phyloP scores from a whole-genome alignment of 2,329 filamentous ascomycete species.

The Aspergillus sp. region DNA sequence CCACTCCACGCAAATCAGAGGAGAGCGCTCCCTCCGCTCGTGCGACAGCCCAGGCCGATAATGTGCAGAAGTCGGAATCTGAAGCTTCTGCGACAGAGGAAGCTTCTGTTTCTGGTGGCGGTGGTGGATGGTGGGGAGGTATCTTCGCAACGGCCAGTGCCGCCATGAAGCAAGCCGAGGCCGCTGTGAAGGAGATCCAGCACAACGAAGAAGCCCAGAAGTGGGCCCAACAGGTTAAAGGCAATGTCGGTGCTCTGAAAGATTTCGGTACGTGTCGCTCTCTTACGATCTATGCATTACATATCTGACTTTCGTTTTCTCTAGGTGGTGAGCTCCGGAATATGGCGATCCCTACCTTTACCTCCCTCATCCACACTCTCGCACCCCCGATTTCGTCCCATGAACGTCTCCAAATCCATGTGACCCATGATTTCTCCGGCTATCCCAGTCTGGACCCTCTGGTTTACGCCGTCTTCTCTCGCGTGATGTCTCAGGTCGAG shows the following conservation, averaged over 20 bases:
- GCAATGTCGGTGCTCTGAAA: slow-evolving; percentile 77
- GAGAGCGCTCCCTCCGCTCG: slow-evolving; percentile 74
- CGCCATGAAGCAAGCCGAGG: slow-evolving; percentile 84
- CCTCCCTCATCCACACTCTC: slow-evolving; percentile 89
- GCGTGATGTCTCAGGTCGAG: slow-evolving; percentile 98
- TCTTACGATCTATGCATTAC: slow-evolving; percentile 39
- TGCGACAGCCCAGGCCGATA: slow-evolving; percentile 68
- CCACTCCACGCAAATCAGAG: slow-evolving; percentile 65
- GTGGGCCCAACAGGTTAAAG: slow-evolving; percentile 91
- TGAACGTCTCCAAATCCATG: slow-evolving; percentile 94
- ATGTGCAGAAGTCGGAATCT: slow-evolving; percentile 37
- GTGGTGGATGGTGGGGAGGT: slow-evolving; percentile 87
- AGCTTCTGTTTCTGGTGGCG: slow-evolving; percentile 27
- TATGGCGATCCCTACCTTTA: slow-evolving; percentile 89
- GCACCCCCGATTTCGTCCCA: slow-evolving; percentile 96
- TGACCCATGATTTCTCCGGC: slow-evolving; percentile 90
- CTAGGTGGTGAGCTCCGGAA: slow-evolving; percentile 82
- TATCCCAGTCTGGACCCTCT: slow-evolving; percentile 94
- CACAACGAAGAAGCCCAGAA: slow-evolving; percentile 94
- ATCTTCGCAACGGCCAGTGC: slow-evolving; percentile 74
- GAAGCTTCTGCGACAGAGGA: slow-evolving; percentile 51
- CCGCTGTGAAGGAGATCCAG: slow-evolving; percentile 89
- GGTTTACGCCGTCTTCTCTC: slow-evolving; percentile 86
- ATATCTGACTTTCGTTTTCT: slow-evolving; percentile 9
- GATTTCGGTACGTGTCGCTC: slow-evolving; percentile 63